phyloP scores from a whole-genome alignment of 768 basidiomycete genomes.

The Amanita inopinata region DNA sequence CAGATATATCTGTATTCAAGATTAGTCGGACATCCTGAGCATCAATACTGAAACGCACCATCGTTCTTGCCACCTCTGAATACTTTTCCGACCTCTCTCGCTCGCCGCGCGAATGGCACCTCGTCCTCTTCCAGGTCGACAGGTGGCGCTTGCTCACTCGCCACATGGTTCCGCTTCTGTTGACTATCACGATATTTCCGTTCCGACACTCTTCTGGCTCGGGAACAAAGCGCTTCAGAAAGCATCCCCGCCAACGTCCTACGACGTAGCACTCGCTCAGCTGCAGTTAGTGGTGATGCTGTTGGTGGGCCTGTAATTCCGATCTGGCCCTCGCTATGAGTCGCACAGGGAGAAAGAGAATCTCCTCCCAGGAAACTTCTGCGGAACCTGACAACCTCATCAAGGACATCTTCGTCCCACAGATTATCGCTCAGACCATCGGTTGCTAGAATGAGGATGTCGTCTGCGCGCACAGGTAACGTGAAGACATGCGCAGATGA shows the following conservation, averaged over 20 bases:
- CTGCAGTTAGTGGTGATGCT: conserved; percentile 3
- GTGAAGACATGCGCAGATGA: conserved; percentile 60
- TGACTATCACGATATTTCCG: conserved; percentile 13
- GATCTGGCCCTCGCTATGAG: neutral
- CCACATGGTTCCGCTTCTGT: neutral
- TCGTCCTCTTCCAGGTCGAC: conserved; percentile 33
- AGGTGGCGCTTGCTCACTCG: neutral
- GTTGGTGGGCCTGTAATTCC: neutral
- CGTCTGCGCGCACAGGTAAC: conserved; percentile 58
- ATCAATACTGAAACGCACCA: conserved; percentile 32
- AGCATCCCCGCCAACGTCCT: conserved; percentile 59
- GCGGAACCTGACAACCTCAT: conserved; percentile 62
- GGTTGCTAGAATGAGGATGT: conserved; percentile 72
- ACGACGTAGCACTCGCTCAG: conserved; percentile 26
- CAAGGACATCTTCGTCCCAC: conserved; percentile 82
- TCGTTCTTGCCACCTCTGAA: conserved; percentile 83
- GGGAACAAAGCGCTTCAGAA: conserved; percentile 72
- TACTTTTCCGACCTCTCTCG: conserved; percentile 58
- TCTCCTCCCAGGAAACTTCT: conserved; percentile 9
- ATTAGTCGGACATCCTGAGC: neutral
- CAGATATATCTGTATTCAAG: conserved; percentile 25
- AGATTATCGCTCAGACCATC: conserved; percentile 83
- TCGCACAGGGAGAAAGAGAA: too few species aligned
- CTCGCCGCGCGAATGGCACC: conserved; percentile 79
- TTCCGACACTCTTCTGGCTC: conserved; percentile 64